phyloP scores from a whole-genome alignment of 1,284 basidiomycete species.

The Ustilago lituana region DNA sequence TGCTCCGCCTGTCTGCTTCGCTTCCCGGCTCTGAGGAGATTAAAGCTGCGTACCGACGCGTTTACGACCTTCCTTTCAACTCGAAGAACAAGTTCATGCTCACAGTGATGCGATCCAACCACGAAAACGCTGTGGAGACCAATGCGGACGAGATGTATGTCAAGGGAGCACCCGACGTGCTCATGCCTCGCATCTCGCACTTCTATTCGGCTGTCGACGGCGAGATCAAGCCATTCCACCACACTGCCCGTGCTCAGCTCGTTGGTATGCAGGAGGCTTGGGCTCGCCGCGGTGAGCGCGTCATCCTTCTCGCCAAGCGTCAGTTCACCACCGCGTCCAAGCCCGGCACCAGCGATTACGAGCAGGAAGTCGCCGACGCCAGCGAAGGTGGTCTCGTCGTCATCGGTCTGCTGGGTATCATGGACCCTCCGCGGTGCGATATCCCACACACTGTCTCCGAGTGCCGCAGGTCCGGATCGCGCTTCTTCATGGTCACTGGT shows the following conservation, averaged over 20 bases:
- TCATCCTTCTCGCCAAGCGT: conserved; percentile 71
- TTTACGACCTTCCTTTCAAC: conserved; percentile 72
- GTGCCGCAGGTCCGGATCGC: conserved; percentile 74
- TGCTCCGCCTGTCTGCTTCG: conserved; percentile 74
- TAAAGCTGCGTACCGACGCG: conserved; percentile 67
- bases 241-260: conserved; percentile 25
- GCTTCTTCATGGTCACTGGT: conserved; percentile 79
- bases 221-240: conserved; percentile 25
- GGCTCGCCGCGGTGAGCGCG: conserved; percentile 74
- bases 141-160: conserved; percentile 43
- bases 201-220: conserved; percentile 29
- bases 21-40: conserved; percentile 66
- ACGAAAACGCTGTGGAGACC: conserved; percentile 64
- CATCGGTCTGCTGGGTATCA: conserved; percentile 75
- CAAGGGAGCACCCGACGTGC: conserved; percentile 63
- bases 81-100: conserved; percentile 78
- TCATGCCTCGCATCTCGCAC: conserved; percentile 68
- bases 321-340: conserved; percentile 51
- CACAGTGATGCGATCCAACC: conserved; percentile 66
- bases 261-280: conserved; percentile 65
- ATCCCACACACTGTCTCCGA: conserved; percentile 72
- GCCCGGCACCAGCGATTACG: conserved; percentile 29
- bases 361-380: conserved; percentile 49
- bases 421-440: conserved; percentile 75
- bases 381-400: conserved; percentile 70